Percentiles rank a stretch among this genome's conserved stretches.
phyloP scores from a whole-genome alignment of 202 grass and related monocot genomes.

The Schoenoplectus triqueter region DNA sequence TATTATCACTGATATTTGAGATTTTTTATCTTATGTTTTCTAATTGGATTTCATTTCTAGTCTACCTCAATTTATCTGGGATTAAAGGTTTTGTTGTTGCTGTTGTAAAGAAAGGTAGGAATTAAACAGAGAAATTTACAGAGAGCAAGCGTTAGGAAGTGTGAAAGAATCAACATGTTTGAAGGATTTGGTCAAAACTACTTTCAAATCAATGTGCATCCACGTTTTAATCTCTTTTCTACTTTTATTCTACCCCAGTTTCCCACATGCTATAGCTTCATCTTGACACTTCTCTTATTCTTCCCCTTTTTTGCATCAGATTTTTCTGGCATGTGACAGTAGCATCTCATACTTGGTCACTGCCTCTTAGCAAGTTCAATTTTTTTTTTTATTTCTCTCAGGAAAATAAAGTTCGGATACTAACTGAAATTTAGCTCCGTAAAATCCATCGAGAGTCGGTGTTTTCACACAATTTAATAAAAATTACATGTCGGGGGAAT shows the following conservation, averaged over 20 bases:
- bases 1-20: too few species aligned
- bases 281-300: slow-evolving; percentile 16
- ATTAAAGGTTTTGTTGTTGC: too few species aligned
- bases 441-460: neutral
- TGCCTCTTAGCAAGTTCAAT: slow-evolving; percentile 5
- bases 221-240: slow-evolving; percentile 30
- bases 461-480: neutral
- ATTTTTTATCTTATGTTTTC: too few species aligned
- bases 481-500: neutral
- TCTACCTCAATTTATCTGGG: too few species aligned
- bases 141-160: neutral
- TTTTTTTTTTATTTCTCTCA: neutral
- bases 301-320: slow-evolving; percentile 17
- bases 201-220: slow-evolving; percentile 23
- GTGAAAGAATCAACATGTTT: slow-evolving; percentile 21
- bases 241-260: slow-evolving; percentile 11
- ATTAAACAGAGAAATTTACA: slow-evolving; percentile 23
- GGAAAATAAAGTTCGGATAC: neutral
- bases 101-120: neutral
- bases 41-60: too few species aligned
- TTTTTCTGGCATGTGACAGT: slow-evolving; percentile 28
- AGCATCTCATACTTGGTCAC: slow-evolving; percentile 30
- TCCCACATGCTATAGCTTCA: slow-evolving; percentile 19
- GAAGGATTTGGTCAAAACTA: slow-evolving; percentile 39
- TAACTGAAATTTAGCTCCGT: neutral